Evolutionary conservation across 2,329 filamentous ascomycete genomes (phyloP), one percentile per base, ranked within the genome.

Genomic region (Ophiostoma populinum): DNA sequence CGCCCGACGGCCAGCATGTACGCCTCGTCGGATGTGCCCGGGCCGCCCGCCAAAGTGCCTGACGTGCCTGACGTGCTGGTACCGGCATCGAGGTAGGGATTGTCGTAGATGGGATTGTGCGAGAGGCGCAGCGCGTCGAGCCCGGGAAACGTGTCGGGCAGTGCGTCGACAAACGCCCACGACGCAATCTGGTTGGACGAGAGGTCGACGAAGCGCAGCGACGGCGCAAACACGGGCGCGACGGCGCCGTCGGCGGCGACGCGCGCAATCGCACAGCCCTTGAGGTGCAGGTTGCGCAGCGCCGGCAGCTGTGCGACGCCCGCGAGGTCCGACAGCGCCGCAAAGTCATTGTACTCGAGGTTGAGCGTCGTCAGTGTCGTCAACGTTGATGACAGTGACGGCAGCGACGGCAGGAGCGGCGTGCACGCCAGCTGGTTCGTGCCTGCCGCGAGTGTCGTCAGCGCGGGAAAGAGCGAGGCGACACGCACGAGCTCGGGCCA

Each of bases 1-100:
- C 85, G 79, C 19, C 77, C 81, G 18, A 92, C 61, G 1, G 81
- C 82, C 32, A 94, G 66, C 80, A 93, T 92, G 57, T 85, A 87
- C 1, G 80, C 78, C 48, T 92, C 81, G 36, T 92, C 82, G 1
- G 76, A 65, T 6, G 65, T n/a, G n/a, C n/a, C n/a, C n/a, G n/a
- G 41, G 26, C 45, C 4, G 46, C 43, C 39, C 46, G 43, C n/a
- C 10, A 17, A 9, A n/a, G 24, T 16, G 13, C 16, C 20, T 5
- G 28, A 12, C 9, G 10, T 12, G 2, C 36, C 11, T 1, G 22
- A 20, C 3, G 12, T 16, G 27, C 25, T 2, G 31, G 13, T 3
- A 13, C 41, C 61, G 32, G 46, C 50, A 43, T 57, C 57, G 18
- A 52, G 37, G 22, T 46, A 43, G 19, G 52, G 61, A 43, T 63